These are phyloP conservation scores for Candida chauliodis DNA, from an alignment of 805 yeast genomes.

Conservation along the genomic window DNA sequence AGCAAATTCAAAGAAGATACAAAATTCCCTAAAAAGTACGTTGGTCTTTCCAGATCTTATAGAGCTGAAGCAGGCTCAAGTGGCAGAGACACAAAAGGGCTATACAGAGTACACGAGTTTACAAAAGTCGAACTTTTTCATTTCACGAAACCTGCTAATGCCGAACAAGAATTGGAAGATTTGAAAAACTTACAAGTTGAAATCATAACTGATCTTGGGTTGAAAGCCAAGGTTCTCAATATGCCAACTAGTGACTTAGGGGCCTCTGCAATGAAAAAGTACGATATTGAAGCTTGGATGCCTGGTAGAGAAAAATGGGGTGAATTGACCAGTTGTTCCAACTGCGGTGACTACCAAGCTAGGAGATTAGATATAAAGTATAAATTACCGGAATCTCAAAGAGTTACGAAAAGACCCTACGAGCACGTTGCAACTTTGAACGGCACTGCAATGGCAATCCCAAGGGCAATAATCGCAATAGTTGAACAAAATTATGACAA, in stretches of 20 bases:
- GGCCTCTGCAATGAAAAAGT: slow-evolving; percentile 87
- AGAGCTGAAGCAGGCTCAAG: slow-evolving; percentile 98
- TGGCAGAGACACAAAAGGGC: slow-evolving; percentile 87
- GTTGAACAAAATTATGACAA: slow-evolving; percentile 80
- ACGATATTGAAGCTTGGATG: slow-evolving; percentile 97
- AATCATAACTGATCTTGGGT: slow-evolving; percentile 63
- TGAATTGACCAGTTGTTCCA: slow-evolving; percentile 85
- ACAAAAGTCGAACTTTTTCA: slow-evolving; percentile 90
- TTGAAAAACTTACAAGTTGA: slow-evolving; percentile 63
- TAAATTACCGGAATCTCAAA: slow-evolving; percentile 21
- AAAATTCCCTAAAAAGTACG: slow-evolving; percentile 55
- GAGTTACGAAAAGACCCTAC: slow-evolving; percentile 11
- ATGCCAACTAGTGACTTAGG: slow-evolving; percentile 94
- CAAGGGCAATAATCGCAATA: slow-evolving; percentile 85
- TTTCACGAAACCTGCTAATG: slow-evolving; percentile 51
- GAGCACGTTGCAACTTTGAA: slow-evolving; percentile 76
- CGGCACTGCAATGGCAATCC: slow-evolving; percentile 95
- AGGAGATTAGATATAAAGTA: slow-evolving; percentile 73
- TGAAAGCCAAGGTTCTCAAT: slow-evolving; percentile 74
- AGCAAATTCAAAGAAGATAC: slow-evolving; percentile 34
- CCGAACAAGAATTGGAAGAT: slow-evolving; percentile 53
- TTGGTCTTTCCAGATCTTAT: slow-evolving; percentile 82
- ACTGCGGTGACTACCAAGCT: slow-evolving; percentile 88
- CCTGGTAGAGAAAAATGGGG: slow-evolving; percentile 95
- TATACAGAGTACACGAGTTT: slow-evolving; percentile 94